Evolutionary conservation across 495 filamentous ascomycete genomes (phyloP).

Genomic region (Penicillium chermesinum): DNA sequence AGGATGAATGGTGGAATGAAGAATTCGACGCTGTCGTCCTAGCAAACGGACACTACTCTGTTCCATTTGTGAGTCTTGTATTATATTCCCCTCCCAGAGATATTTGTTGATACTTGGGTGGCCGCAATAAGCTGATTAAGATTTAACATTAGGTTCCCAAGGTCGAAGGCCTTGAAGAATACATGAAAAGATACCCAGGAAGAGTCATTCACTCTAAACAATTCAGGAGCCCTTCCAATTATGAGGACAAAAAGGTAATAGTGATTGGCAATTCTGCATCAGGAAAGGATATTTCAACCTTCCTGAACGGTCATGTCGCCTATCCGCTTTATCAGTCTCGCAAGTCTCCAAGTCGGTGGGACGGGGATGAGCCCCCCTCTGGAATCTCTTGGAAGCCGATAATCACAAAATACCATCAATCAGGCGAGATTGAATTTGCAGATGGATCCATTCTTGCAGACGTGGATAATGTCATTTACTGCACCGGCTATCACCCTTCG

Average conservation of each 20-base stretch:
- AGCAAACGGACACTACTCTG: conserved; percentile 1
- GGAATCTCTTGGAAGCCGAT: conserved; percentile 1
- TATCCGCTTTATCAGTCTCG: background rate
- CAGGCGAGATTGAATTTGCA: background rate
- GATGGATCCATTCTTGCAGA: background rate
- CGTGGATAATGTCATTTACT: conserved; percentile 2
- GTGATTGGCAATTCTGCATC: conserved; percentile 1
- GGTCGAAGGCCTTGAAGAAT: background rate
- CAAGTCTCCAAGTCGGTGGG: background rate
- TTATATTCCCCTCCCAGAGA: background rate
- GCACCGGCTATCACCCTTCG: conserved; percentile 1
- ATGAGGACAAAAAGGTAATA: background rate
- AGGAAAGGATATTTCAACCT: background rate
- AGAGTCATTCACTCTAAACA: conserved; percentile 1
- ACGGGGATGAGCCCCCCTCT: background rate
- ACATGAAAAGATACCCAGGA: background rate
- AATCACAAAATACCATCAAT: background rate
- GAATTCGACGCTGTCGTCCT: conserved; percentile 1
- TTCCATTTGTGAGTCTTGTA: background rate
- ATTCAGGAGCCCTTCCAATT: background rate
- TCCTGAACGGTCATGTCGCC: background rate
- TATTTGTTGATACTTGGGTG: too few species aligned
- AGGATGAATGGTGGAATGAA: conserved; percentile 1
- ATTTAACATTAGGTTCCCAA: background rate
- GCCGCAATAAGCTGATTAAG: too few species aligned